Base-by-base conservation (phyloP, 2,329 filamentous ascomycete genomes). In the Leptosphaerulina australis region DNA sequence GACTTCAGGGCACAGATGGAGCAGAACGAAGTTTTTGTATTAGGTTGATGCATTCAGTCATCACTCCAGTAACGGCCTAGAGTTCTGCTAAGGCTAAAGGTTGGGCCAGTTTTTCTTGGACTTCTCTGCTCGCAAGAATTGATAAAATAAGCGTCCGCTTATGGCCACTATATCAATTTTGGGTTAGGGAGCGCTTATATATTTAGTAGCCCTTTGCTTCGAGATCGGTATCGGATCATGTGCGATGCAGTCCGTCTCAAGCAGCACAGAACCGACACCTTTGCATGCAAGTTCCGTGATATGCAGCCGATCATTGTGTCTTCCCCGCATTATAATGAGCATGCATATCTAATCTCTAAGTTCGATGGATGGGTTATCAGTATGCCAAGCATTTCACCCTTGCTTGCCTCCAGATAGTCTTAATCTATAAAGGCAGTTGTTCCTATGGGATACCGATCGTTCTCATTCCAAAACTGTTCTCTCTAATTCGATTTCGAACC, bases 1-100 rank as follows among this genome's bases (percentile, higher is more conserved):
- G 50, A 59, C 11, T 10, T 56, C 8, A 51, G 48, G 11, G 25
- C 22, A 17, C 25, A 49, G 5, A 49, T 59, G 46, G 37, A 51
- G 35, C 38, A 45, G 5, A 28, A 15, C 5, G 38, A 50, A 11
- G 12, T 44, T 4, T 55, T 51, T 17, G 52, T 51, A n/a, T 25
- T 55, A 33, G 44, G 47, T 1, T 55, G 39, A 44, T 24, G 3
- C 14, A 33, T 18, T 25, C 9, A 18, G 14, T 14, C 5, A 7
- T 5, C 8, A 33, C 15, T 15, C 8, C 8, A 33, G 30, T 33
- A 4, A 14, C 26, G 11, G 7, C 10, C 3, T 7, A 12, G 12
- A 14, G 12, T 14, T 29, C 11, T 29, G n/a, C n/a, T n/a, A n/a
- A n/a, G n/a, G n/a, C n/a, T n/a, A n/a, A n/a, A n/a, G n/a, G n/a